phyloP scores from a whole-genome alignment of 768 basidiomycete genomes.

The Pilatotrama ljubarskyi region DNA sequence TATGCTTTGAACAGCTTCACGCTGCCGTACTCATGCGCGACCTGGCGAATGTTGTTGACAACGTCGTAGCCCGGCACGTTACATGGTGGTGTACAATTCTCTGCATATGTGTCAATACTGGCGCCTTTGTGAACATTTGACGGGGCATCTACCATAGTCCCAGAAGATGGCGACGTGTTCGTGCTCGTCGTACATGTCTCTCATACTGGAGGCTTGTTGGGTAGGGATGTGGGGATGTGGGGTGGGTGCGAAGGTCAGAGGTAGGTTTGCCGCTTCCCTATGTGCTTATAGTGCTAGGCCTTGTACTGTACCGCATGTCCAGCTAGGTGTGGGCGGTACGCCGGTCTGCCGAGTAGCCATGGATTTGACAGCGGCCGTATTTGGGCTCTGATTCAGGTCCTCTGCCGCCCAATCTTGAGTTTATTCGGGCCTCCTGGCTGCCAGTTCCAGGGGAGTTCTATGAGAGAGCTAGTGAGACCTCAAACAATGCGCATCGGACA shows the following conservation, averaged over 20 bases:
- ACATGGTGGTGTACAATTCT: slow-evolving; percentile 41
- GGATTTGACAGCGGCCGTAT: neutral
- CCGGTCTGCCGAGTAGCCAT: slow-evolving; percentile 5
- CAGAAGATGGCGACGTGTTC: slow-evolving; percentile 42
- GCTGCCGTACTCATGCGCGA: slow-evolving; percentile 50
- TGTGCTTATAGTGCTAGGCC: no score
- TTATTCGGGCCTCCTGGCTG: neutral
- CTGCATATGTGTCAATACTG: slow-evolving; percentile 23
- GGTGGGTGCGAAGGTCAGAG: neutral
- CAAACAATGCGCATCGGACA: no score
- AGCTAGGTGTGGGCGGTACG: slow-evolving; percentile 16
- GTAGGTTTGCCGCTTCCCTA: neutral
- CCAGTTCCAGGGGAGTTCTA: no score
- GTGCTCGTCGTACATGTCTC: slow-evolving; percentile 16
- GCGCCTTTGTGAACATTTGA: neutral
- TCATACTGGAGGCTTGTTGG: neutral
- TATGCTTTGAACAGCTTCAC: slow-evolving; percentile 58
- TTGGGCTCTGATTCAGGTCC: neutral
- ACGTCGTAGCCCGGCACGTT: slow-evolving; percentile 44
- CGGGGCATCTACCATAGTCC: slow-evolving; percentile 40
- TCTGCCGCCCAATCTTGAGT: neutral
- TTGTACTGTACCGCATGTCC: slow-evolving; percentile 15
- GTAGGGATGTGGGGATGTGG: neutral
- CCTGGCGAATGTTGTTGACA: slow-evolving; percentile 45
- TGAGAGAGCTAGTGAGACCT: no score